Evolutionary conservation across 495 filamentous ascomycete genomes (phyloP), one percentile per base, ranked within the genome.

Genomic region (Penicillium fimorum): DNA sequence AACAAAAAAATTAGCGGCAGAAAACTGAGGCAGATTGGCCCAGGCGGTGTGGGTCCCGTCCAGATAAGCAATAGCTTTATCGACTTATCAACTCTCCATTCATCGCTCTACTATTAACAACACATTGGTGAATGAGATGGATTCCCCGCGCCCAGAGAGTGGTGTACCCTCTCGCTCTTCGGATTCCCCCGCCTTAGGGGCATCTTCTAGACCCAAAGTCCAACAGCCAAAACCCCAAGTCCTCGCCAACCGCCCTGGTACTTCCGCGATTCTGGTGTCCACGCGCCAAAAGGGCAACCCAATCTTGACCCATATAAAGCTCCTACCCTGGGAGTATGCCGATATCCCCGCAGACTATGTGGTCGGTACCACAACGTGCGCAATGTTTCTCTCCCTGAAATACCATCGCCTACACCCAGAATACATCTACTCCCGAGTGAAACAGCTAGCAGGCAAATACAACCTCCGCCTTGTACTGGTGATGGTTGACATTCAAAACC

Each of bases 321-420:
- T 87, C 4, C 72, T 96, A n/a, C 83, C 92, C 1, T 99, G 94
- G 94, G 94, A 97, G 72, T 99, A 96, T 68, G 89, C 89, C 40
- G 92, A 97, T 67, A 96, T 96, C 9, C 87, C 87, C 0, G 89
- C 93, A 17, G 94, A 99, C 72, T 99, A 96, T 66, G 88, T 90
- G 9, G 78, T 99, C 3, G 94, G 94, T 5, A 63, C 77, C 22
- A 97, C 92, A 1, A 93, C 93, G 17, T 97, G 93, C 59, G 92
- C 89, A 1, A 78, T 99, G 7, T 99, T 97, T 64, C 79, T 98
- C 47, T 92, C 88, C 25, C 80, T 99, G 32, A 99, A 99, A 71
- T 99, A 99, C 71, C 94, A 98, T 70, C 91, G 94, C 11, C 75
- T 97, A 45, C 95, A 99, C 70, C 94, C 94, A 2, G 94, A 97